Conservation (phyloP, 202 grass and related monocot species). For the Cymbopogon flexuosus region DNA sequence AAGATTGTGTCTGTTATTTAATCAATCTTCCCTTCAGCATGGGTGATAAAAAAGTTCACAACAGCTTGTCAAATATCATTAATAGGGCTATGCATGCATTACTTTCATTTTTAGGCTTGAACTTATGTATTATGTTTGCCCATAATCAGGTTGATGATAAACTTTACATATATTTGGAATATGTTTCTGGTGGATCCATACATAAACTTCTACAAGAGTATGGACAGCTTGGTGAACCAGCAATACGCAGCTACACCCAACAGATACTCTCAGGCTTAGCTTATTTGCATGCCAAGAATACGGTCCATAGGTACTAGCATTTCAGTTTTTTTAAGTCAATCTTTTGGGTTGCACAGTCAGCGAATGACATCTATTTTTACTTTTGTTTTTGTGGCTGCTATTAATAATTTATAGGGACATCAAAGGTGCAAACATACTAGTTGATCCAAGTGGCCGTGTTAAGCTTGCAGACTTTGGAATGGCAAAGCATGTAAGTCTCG, state of each 20-base stretch:
- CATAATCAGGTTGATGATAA: conserved; percentile 74
- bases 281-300: conserved; percentile 95
- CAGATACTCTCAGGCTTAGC: conserved; percentile 96
- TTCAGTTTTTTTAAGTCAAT: conserved; percentile 3
- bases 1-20: conserved; percentile 22
- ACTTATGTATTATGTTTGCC: conserved; percentile 29
- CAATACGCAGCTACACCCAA: conserved; percentile 93
- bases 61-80: conserved; percentile 19
- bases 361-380: conserved; percentile 19
- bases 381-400: conserved; percentile 29
- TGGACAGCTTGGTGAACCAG: conserved; percentile 89
- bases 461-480: conserved; percentile 99
- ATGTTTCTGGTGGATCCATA: conserved; percentile 99
- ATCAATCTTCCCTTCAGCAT: conserved; percentile 24
- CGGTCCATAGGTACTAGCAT: conserved; percentile 73
- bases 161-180: conserved; percentile 97
- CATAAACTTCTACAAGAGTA: conserved; percentile 98
- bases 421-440: conserved; percentile 99
- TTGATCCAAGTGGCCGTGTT: conserved; percentile 94
- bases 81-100: conserved; percentile 8
- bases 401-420: conserved; percentile 71
- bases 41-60: neutral
- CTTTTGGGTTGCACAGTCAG: conserved; percentile 18
- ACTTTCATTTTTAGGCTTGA: neutral
- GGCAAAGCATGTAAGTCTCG: conserved; percentile 92